Evolutionary conservation across 2,329 filamentous ascomycete species (phyloP), one percentile per base, ranked within the genome.

Genomic region (Thermothelomyces thermophilus): DNA sequence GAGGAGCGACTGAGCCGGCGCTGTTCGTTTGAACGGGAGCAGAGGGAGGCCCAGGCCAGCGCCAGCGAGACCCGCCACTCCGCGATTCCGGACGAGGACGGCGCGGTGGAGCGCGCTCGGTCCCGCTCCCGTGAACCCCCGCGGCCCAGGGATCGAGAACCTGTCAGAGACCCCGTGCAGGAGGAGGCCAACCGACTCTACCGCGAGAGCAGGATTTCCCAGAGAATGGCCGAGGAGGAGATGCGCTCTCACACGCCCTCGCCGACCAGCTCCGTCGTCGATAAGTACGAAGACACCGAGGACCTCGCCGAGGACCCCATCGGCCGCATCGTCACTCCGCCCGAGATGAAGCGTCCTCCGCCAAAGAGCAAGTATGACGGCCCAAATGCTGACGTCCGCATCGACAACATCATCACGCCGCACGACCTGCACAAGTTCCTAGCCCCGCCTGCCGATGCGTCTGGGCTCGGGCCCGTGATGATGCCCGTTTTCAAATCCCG

Each of bases 371-470:
- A 65, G 8, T 84, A 77, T 50, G 77, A 76, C 54, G 75, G 66
- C 7, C 81, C 81, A 2, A 71, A 84, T 59, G 81, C 81, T n/a
- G 81, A 84, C 62, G 79, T 84, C 46, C 70, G 68, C 45, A 76
- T 83, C 51, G 80, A 84, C 60, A 75, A 82, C 57, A 66, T 76
- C 52, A 72, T 83, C 53, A 69, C 73, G 46, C 81, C 81, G 5
- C 63, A 64, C 35, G 75, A 83, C 26, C 64, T 80, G 33, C 54
- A 50, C 40, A 63, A 49, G 44, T 73, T 67, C 58, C 61, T 59
- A 9, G 50, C 48, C 54, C 64, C 51, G 63, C 62, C 37, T 69
- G 43, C 52, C 3, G 34, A 9, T 14, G 42, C 30, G 14, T 30
- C 46, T 3, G 50, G 48, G 19, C 41, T 57, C 52, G 60, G 50